Percentiles rank a stretch among this genome's conserved stretches.
Conservation (phyloP, 2,329 filamentous ascomycete genomes). For the Mollisiaceae sp. region DNA sequence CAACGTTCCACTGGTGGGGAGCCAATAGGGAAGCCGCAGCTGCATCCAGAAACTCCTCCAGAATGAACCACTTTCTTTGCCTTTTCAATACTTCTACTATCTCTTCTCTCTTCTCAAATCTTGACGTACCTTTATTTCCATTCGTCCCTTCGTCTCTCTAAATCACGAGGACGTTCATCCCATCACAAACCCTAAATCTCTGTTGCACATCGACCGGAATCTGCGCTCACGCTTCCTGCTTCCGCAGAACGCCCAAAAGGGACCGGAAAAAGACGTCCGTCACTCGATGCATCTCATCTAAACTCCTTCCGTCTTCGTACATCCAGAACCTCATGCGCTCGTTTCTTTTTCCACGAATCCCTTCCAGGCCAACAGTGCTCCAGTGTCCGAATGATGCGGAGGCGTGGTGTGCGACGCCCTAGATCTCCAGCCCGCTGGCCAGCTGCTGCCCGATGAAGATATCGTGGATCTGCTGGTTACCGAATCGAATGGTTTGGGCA, state of each 20-base stretch:
- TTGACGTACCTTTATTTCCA: background rate
- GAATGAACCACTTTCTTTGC: background rate
- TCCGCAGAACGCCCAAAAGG: constrained; percentile 13
- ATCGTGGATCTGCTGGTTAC: background rate
- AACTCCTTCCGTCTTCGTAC: constrained; percentile 13
- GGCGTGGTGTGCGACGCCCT: constrained; percentile 15
- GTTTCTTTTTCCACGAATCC: constrained; percentile 24
- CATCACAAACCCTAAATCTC: background rate
- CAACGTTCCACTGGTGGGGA: background rate
- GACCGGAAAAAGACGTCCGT: constrained; percentile 22
- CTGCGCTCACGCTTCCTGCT: constrained; percentile 4
- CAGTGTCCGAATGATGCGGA: constrained; percentile 22
- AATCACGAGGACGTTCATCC: constrained; percentile 8
- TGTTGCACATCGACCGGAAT: constrained; percentile 27
- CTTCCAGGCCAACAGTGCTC: constrained; percentile 1
- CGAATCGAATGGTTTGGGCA: constrained; percentile 14
- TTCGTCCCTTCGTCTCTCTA: background rate
- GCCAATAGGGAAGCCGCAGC: background rate
- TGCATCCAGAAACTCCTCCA: background rate
- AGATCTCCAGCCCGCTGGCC: constrained; percentile 16
- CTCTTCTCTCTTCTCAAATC: background rate
- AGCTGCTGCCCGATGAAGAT: constrained; percentile 15
- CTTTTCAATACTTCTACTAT: background rate
- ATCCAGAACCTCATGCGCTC: constrained; percentile 16
- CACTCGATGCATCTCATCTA: constrained; percentile 1